Evolutionary conservation across 78 protist species (phyloP), one percentile per base, ranked within the genome.

Genomic region (Dictyostelium intermedium): DNA sequence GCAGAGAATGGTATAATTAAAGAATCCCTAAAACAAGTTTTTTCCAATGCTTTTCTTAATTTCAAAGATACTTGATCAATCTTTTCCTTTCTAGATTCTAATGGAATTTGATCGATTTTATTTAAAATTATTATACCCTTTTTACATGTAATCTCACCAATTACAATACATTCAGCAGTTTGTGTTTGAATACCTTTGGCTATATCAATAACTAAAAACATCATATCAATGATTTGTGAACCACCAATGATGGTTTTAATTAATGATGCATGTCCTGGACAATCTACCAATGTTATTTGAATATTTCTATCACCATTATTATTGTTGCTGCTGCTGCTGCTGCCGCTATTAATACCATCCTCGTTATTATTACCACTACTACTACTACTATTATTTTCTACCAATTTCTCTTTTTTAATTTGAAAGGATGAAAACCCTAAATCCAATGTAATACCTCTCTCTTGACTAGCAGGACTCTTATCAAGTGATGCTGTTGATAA

Each of bases 201-300:
- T 23, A 91, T 98, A 89, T 99, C 99, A 13, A 99, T 82, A 35
- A 99, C 99, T 16, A 99, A 97, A 70, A 99, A 45, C 99, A 98
- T 96, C 86, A 96, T 35, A 91, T 99, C 99, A 66, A 99, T 99
- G 84, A 99, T 99, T 76, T 98, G 99, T 14, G 99, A 98, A n/a
- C 99, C 99, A 20, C 99, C 99, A 30, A 99, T 98, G 50, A 99
- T 96, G 2, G 99, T 99, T n/a, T 85, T 82, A 72, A 99, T 99
- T 23, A 99, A 97, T 8, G 99, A 97, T 13, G 99, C 99, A 85
- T 99, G 99, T 10, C 99, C 99, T 2, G 99, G 99, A 82, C 99
- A 99, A 91, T 99, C 99, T 18, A 99, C 99, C 4, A 99, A 91
- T 30, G 99, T 99, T 77, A 97, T 74, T 83, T 98, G 99, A 63